A percentile compares a stretch with the other conserved stretches of the same genome.
These are phyloP conservation scores for Aspergillus brunneoviolaceus DNA, from an alignment of 2,329 filamentous ascomycete species.

Conservation along the genomic window DNA sequence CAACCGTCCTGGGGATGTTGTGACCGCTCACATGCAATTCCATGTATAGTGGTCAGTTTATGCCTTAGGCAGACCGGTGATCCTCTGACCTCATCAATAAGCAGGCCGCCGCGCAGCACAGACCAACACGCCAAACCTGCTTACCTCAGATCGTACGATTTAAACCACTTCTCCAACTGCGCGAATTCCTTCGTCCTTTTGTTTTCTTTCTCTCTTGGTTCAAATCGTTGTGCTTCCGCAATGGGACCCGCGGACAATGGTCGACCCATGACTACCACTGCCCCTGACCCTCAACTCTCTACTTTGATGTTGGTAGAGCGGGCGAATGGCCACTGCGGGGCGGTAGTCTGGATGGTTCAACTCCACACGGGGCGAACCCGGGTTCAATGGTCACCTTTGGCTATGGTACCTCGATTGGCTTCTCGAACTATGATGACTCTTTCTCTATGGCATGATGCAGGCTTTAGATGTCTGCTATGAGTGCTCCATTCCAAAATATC, in stretches of 20 bases:
- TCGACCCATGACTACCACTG: neutral
- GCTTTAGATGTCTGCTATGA: slow-evolving; percentile 18
- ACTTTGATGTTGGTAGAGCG: neutral
- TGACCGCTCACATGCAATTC: neutral
- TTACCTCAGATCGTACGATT: slow-evolving; percentile 1
- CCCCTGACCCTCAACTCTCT: neutral
- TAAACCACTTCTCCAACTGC: neutral
- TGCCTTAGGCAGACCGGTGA: neutral
- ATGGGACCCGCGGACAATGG: neutral
- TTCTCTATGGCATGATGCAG: slow-evolving; percentile 28
- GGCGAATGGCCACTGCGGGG: neutral
- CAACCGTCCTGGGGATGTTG: neutral
- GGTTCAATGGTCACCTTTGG: neutral
- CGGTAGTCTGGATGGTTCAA: neutral
- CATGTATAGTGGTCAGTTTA: neutral
- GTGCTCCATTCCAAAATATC: slow-evolving; percentile 25
- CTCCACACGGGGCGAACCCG: neutral
- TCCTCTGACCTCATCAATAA: neutral
- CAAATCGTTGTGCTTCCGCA: neutral
- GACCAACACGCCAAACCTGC: neutral
- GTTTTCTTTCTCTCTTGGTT: neutral
- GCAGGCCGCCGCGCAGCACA: neutral
- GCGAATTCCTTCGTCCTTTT: neutral
- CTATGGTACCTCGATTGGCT: neutral
- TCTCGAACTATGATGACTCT: slow-evolving; percentile 28